Evolutionary conservation across 1,139 yeast genomes (phyloP).

Genomic region (Kurtzmaniella quercitrusa): DNA sequence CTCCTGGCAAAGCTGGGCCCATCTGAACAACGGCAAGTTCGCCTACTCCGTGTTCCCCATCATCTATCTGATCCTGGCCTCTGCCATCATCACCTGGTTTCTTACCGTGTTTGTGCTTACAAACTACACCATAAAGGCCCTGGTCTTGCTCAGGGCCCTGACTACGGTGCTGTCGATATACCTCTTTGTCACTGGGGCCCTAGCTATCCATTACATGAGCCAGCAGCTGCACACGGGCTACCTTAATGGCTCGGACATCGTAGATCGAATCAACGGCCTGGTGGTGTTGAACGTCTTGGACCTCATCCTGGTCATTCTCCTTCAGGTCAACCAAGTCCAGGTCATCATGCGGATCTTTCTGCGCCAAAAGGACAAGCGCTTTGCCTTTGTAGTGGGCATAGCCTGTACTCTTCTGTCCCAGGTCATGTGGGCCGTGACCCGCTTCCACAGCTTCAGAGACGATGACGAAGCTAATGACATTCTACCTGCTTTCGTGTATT

Average conservation of each 20-base stretch:
- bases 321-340: slow-evolving; percentile 73
- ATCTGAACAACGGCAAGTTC: slow-evolving; percentile 39
- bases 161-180: slow-evolving; percentile 51
- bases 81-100: slow-evolving; percentile 63
- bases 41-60: slow-evolving; percentile 57
- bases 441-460: slow-evolving; percentile 35
- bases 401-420: slow-evolving; percentile 55
- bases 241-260: slow-evolving; percentile 48
- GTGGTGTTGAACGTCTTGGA: slow-evolving; percentile 57
- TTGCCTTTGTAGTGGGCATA: slow-evolving; percentile 61
- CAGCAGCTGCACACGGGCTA: slow-evolving; percentile 53
- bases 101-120: slow-evolving; percentile 61
- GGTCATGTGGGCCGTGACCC: slow-evolving; percentile 65
- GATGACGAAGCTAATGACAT: slow-evolving; percentile 51
- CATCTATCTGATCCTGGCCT: slow-evolving; percentile 57
- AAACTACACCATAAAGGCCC: slow-evolving; percentile 54
- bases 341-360: slow-evolving; percentile 69
- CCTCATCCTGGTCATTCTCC: slow-evolving; percentile 53
- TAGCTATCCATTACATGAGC: slow-evolving; percentile 42
- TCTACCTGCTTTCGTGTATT: slow-evolving; percentile 73
- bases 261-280: slow-evolving; percentile 44
- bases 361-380: slow-evolving; percentile 65
- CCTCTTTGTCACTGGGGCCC: slow-evolving; percentile 46
- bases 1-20: slow-evolving; percentile 40
- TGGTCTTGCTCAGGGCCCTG: slow-evolving; percentile 40